Base-by-base conservation (phyloP, 306 rosid species). In the Aeschynomene evenia region DNA sequence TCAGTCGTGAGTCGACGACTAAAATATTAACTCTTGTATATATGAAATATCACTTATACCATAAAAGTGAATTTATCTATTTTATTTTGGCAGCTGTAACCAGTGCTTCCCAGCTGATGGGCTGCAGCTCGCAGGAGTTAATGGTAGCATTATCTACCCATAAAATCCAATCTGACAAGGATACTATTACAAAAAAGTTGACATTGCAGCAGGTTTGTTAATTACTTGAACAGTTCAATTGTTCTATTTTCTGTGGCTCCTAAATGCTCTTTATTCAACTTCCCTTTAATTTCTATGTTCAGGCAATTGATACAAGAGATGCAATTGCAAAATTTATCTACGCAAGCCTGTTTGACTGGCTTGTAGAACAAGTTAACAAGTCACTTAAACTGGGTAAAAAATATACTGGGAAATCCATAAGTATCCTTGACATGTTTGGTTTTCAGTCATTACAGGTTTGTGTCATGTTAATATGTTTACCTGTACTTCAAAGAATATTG, bases 381-480 rank as follows among this genome's bases (percentile, higher is more conserved):
- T 87, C 91, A 40, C 92, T 95, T 79, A 67, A 76, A 81, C 82
- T 71, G 74, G 84, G 82, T 52, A 82, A 62, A 67, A 73, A 33
- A 52, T 29, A 4, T 39, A 58, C 84, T 20, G 82, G 86, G 79
- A 91, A 82, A 80, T 91, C 91, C 68, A 91, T 95, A 63, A 83
- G 85, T 72, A 77, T 95, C 73, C 91, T 95, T 33, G 99, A 95
- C 68, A 68, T 95, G 62, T 86, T 48, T 72, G 99, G 99, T 62
- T 91, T 95, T 82, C 95, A 89, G 83, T 85, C 93, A 60, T 76
- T 87, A 54, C 89, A 91, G 99, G 99, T 89, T 72, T 55, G 71
- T 59, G 72, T 70, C 48, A 39, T 61, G 57, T 60, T 28, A 24
- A 29, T 70, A 63, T 42, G 54, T 51, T 15, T 66, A 33, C 22